These are phyloP conservation scores for Chloromonas sp. DNA, from an alignment of 163 green algal genomes.

Conservation along the genomic window DNA sequence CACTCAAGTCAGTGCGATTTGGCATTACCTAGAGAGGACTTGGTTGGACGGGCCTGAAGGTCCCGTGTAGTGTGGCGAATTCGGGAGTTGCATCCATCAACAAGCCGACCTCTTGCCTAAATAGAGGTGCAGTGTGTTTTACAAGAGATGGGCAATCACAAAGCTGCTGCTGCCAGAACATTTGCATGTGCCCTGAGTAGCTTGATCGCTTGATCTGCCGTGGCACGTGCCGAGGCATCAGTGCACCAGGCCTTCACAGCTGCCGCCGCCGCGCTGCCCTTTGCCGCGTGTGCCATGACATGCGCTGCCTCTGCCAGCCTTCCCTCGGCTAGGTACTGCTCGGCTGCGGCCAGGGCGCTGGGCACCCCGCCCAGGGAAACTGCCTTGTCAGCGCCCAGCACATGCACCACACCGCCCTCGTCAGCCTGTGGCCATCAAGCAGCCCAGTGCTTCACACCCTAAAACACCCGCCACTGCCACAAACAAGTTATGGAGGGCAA, in stretches of 20 bases:
- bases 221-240: not conserved
- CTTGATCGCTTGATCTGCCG: not conserved
- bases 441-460: not conserved
- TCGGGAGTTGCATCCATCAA: no score
- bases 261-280: not conserved
- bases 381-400: not conserved
- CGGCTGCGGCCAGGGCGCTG: not conserved
- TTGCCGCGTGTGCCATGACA: not conserved
- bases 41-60: no score
- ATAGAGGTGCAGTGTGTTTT: no score
- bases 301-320: not conserved
- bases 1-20: no score
- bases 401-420: not conserved
- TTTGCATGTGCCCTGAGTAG: not conserved
- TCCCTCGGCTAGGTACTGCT: not conserved
- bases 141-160: no score
- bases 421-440: not conserved
- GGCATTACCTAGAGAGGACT: no score
- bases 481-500: no score
- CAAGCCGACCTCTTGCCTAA: no score
- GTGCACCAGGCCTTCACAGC: not conserved
- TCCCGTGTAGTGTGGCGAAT: no score
- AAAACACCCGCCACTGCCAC: no score
- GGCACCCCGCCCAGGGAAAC: not conserved
- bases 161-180: not conserved